phyloP scores from a whole-genome alignment of 495 filamentous ascomycete genomes.

The Neurospora intermedia region DNA sequence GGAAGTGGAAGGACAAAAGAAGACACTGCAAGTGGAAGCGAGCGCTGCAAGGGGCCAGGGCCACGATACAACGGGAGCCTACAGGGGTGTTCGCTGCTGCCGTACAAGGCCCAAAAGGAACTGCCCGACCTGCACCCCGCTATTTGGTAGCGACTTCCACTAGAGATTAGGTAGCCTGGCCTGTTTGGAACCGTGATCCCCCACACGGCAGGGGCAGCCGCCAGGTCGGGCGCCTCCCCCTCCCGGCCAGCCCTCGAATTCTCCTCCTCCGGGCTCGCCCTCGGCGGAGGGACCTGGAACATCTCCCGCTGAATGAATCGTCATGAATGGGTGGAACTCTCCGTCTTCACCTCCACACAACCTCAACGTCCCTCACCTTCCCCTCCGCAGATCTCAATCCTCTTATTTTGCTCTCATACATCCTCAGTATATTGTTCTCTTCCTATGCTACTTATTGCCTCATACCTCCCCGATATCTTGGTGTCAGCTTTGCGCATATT shows the following conservation, averaged over 20 bases:
- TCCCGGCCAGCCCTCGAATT: no score
- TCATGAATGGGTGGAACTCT: neutral
- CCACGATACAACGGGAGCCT: neutral
- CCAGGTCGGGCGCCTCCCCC: no score
- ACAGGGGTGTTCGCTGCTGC: neutral
- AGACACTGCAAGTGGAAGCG: neutral
- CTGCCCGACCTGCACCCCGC: neutral
- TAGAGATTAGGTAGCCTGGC: no score
- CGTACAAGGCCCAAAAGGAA: neutral
- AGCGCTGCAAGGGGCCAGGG: neutral
- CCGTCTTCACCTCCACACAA: neutral
- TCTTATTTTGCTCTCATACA: neutral
- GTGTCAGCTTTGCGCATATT: neutral
- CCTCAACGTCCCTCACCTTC: neutral
- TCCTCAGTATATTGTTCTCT: neutral
- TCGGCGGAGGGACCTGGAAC: no score
- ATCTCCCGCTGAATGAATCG: neutral
- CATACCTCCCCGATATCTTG: neutral
- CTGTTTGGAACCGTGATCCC: no score
- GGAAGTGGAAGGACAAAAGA: neutral
- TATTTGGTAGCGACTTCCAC: neutral
- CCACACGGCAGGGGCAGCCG: no score
- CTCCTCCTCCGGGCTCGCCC: no score
- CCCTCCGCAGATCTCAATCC: constrained; percentile 1
- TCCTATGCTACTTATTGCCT: neutral